phyloP scores from a whole-genome alignment of 2,329 filamentous ascomycete species.

The Pyrenophora tritici-repentis region DNA sequence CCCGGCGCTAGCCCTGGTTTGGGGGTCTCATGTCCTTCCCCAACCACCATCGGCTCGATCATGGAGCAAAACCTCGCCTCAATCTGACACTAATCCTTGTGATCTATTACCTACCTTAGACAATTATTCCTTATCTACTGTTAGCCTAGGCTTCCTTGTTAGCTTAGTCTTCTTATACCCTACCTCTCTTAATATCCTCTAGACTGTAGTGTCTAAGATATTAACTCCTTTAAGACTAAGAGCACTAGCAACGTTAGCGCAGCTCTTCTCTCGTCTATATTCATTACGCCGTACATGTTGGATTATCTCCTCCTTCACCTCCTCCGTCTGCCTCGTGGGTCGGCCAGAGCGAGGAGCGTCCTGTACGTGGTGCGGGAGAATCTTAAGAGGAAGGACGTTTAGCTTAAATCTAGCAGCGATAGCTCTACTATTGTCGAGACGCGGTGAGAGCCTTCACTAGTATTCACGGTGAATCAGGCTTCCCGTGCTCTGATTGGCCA shows the following conservation, averaged over 20 bases:
- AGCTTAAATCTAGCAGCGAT: no score
- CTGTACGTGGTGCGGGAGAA: not conserved
- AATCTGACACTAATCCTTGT: no score
- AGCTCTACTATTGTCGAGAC: no score
- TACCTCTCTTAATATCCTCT: constrained; percentile 1
- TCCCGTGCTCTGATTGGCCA: no score
- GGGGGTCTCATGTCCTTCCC: no score
- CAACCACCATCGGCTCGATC: no score
- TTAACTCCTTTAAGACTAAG: constrained; percentile 7
- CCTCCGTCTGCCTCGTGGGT: not conserved
- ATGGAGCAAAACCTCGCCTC: no score
- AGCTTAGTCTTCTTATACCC: constrained; percentile 11
- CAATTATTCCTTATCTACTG: no score
- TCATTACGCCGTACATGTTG: not conserved
- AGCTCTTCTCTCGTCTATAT: constrained; percentile 18
- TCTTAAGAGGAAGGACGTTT: not conserved
- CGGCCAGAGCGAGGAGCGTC: not conserved
- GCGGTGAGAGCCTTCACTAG: no score
- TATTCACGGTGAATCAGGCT: no score
- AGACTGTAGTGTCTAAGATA: not conserved
- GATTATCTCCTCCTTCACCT: not conserved
- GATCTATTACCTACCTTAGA: no score
- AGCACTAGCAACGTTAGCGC: constrained; percentile 15
- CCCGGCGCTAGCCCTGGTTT: no score
- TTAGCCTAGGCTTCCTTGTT: constrained; percentile 13